phyloP scores from a whole-genome alignment of 2,329 filamentous ascomycete genomes.

The Mycosphaerella arachidis region DNA sequence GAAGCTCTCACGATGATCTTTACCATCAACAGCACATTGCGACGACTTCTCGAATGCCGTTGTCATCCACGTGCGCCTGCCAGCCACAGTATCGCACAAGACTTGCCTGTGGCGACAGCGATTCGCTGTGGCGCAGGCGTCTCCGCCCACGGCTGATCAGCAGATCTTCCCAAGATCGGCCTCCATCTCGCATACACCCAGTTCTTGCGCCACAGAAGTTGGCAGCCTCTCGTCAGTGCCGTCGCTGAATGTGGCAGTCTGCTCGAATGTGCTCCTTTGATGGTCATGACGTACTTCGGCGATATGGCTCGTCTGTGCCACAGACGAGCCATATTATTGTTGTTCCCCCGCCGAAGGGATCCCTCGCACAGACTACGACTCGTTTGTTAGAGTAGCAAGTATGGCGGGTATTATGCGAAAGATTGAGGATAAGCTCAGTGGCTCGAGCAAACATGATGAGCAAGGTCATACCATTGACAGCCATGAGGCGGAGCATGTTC shows the following conservation, averaged over 20 bases:
- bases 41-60: not conserved
- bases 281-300: not conserved
- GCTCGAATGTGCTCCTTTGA: too few relatives aligned
- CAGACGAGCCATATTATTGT: not conserved
- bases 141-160: not conserved
- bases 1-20: not conserved
- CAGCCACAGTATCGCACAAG: not conserved
- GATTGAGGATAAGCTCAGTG: constrained; percentile 12
- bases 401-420: constrained; percentile 14
- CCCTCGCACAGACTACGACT: not conserved
- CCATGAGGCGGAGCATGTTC: not conserved
- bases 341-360: not conserved
- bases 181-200: not conserved
- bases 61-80: not conserved
- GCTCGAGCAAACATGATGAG: constrained; percentile 3
- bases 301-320: not conserved
- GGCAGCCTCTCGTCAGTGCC: not conserved
- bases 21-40: not conserved
- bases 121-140: not conserved
- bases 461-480: not conserved
- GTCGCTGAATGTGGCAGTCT: not conserved
- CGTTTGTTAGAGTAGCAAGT: not conserved
- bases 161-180: not conserved
- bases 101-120: not conserved
- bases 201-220: not conserved